These are phyloP conservation scores for Ligustrum vulgare DNA, from an alignment of 257 asterid genomes.

Conservation along the genomic window DNA sequence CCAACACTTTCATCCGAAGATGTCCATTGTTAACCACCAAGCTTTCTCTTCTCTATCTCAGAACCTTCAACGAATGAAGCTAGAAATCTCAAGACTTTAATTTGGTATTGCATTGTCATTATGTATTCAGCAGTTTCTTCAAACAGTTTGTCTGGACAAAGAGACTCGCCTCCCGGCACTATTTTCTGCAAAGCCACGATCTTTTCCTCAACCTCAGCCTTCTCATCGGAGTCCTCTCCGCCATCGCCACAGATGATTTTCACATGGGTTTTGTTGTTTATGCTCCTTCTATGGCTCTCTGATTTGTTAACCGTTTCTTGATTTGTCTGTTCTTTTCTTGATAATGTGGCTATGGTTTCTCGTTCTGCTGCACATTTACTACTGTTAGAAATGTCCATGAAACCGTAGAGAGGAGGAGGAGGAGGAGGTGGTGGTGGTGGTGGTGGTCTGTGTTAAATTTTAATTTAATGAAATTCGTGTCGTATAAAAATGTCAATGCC, in stretches of 20 bases:
- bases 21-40: constrained; percentile 38
- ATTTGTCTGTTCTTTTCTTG: constrained; percentile 21
- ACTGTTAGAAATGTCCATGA: constrained; percentile 34
- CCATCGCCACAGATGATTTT: constrained; percentile 16
- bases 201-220: constrained; percentile 48
- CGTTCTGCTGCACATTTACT: constrained; percentile 9
- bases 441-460: constrained; percentile 35
- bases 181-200: constrained; percentile 50
- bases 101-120: constrained; percentile 44
- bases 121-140: constrained; percentile 72
- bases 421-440: not conserved
- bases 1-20: not conserved
- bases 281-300: constrained; percentile 22
- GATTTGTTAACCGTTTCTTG: constrained; percentile 16
- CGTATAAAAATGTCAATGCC: constrained; percentile 48
- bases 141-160: constrained; percentile 42
- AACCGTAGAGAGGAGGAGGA: not conserved
- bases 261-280: constrained; percentile 15
- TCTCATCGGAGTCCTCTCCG: constrained; percentile 23
- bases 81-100: constrained; percentile 54
- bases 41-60: constrained; percentile 37
- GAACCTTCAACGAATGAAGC: constrained; percentile 41
- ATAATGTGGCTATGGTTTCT: constrained; percentile 20
- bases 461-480: constrained; percentile 34
- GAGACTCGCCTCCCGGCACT: constrained; percentile 70